Percentiles rank a stretch among this genome's conserved stretches.
These are phyloP conservation scores for Ampelomyces quisqualis DNA, from an alignment of 2,329 filamentous ascomycete species.

Conservation along the genomic window DNA sequence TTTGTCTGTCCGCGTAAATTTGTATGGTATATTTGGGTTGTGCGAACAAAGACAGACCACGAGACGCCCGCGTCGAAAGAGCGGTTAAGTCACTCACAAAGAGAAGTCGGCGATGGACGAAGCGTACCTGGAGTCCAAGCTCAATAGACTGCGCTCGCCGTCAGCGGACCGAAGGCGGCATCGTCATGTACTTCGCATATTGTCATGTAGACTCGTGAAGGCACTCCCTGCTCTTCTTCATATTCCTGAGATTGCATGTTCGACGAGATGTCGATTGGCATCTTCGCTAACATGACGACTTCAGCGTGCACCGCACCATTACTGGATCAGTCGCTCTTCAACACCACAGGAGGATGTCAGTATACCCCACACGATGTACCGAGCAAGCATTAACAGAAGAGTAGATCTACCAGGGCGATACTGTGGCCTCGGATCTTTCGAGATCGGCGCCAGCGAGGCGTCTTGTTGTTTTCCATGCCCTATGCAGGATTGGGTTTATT, in stretches of 20 bases:
- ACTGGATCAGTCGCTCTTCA: slow-evolving; percentile 23
- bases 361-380: neutral
- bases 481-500: slow-evolving; percentile 69
- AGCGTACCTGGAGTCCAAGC: neutral
- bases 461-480: slow-evolving; percentile 85
- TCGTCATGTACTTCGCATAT: no score
- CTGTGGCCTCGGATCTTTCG: slow-evolving; percentile 49
- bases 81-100: neutral
- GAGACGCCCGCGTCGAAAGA: neutral
- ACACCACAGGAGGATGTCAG: slow-evolving; percentile 24
- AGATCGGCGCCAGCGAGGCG: slow-evolving; percentile 43
- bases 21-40: neutral
- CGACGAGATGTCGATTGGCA: neutral
- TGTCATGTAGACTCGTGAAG: no score
- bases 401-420: slow-evolving; percentile 55
- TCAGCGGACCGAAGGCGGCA: no score
- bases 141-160: neutral
- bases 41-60: neutral
- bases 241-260: neutral
- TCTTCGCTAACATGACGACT: neutral
- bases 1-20: no score
- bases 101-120: neutral
- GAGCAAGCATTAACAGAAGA: neutral
- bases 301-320: slow-evolving; percentile 13
- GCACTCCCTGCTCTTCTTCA: neutral